Conservation (phyloP, 2,329 filamentous ascomycete genomes). For the Plectosphaerella sp. region DNA sequence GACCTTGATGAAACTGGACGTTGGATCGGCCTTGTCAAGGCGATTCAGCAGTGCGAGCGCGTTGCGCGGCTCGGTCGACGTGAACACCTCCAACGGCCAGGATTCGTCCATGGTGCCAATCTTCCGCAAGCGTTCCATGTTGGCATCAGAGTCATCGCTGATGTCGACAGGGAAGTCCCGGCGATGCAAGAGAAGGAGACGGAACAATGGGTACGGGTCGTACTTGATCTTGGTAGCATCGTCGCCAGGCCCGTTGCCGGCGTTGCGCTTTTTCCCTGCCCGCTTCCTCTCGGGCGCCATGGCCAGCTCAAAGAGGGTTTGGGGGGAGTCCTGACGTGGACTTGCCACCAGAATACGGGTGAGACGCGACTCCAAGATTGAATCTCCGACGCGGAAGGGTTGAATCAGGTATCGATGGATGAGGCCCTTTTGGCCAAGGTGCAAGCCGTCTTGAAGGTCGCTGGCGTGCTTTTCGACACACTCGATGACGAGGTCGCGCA, state of each 20-base stretch:
- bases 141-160: slow-evolving; percentile 11
- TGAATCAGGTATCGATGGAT: background rate
- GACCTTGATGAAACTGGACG: background rate
- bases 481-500: slow-evolving; percentile 9
- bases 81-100: background rate
- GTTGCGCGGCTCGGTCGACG: background rate
- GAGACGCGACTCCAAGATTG: no score
- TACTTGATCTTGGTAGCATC: background rate
- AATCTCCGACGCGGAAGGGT: background rate
- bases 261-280: background rate
- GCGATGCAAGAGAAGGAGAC: slow-evolving; percentile 13
- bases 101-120: background rate
- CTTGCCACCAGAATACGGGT: no score
- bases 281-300: background rate
- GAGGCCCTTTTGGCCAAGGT: background rate
- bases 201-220: slow-evolving; percentile 15
- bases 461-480: background rate
- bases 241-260: no score
- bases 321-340: no score
- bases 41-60: background rate
- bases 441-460: background rate
- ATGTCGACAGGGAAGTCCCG: slow-evolving; percentile 15
- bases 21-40: background rate
- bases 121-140: slow-evolving; percentile 6
- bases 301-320: background rate